Evolutionary conservation across 176 grass and related monocot genomes (phyloP).

Genomic region (Carex myosuroides): DNA sequence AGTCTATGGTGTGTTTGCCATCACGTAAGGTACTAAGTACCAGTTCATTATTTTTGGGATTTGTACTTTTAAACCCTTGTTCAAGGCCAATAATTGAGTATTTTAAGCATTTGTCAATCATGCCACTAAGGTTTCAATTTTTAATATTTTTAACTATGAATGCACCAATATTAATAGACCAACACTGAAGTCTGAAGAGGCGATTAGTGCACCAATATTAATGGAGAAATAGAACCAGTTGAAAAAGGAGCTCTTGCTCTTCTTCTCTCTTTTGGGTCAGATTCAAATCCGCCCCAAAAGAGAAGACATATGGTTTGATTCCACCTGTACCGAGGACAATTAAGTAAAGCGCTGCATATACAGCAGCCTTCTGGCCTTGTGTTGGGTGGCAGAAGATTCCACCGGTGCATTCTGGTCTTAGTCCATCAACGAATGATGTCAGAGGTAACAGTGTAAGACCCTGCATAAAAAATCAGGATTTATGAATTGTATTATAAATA

Average conservation of each 20-base stretch:
- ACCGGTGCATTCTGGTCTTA: slow-evolving; percentile 33
- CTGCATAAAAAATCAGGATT: slow-evolving; percentile 8
- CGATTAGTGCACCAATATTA: slow-evolving; percentile 74
- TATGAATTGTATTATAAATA: no score
- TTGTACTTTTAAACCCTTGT: no score
- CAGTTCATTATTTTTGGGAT: no score
- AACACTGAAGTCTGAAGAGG: slow-evolving; percentile 42
- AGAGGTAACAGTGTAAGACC: slow-evolving; percentile 55
- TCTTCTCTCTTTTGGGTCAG: slow-evolving; percentile 38
- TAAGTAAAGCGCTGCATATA: slow-evolving; percentile 61
- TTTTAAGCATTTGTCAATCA: no score
- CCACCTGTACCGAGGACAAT: slow-evolving; percentile 74
- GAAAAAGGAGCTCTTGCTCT: slow-evolving; percentile 80
- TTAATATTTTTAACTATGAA: no score
- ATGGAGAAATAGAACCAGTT: slow-evolving; percentile 97
- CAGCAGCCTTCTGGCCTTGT: slow-evolving; percentile 21
- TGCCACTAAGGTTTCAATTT: background rate
- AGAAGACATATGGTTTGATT: slow-evolving; percentile 81
- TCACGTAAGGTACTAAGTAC: no score
- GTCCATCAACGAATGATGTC: slow-evolving; percentile 40
- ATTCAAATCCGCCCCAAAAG: slow-evolving; percentile 68
- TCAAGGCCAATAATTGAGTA: no score
- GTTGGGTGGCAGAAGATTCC: slow-evolving; percentile 42
- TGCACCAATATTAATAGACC: slow-evolving; percentile 25
- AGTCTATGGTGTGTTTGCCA: no score